phyloP scores from a whole-genome alignment of 345 rosid species.

The Corymbia maculata region DNA sequence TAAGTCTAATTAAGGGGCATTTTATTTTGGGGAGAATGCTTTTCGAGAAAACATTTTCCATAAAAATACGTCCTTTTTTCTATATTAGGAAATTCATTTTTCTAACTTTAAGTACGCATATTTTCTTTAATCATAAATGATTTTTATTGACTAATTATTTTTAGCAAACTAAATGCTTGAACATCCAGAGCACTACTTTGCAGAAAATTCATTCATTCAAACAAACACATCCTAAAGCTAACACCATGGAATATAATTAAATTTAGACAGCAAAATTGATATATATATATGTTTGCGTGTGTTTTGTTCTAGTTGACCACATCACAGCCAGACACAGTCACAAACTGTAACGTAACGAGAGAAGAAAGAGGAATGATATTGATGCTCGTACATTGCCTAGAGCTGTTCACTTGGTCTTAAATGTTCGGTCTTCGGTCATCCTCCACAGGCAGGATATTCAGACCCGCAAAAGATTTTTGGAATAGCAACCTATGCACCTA shows the following conservation, averaged over 20 bases:
- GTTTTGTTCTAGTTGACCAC: background rate
- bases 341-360: background rate
- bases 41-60: too few species aligned
- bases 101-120: too few species aligned
- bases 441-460: background rate
- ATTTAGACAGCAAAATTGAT: background rate
- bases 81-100: too few species aligned
- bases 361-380: background rate
- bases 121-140: too few species aligned
- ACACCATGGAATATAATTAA: background rate
- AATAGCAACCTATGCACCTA: background rate
- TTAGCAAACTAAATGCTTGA: too few species aligned
- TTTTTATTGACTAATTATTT: fast-evolving
- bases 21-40: too few species aligned
- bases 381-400: background rate
- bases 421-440: background rate
- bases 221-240: background rate
- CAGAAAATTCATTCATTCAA: too few species aligned
- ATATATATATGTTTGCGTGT: too few species aligned
- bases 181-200: too few species aligned
- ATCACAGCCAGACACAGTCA: background rate
- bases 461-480: background rate
- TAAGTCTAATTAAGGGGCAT: background rate
- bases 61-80: too few species aligned
- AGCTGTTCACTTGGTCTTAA: background rate